A percentile compares a stretch with the other conserved stretches of the same genome.
Evolutionary conservation across 2,329 filamentous ascomycete species (phyloP).

Genomic region (Coleophoma cylindrospora): DNA sequence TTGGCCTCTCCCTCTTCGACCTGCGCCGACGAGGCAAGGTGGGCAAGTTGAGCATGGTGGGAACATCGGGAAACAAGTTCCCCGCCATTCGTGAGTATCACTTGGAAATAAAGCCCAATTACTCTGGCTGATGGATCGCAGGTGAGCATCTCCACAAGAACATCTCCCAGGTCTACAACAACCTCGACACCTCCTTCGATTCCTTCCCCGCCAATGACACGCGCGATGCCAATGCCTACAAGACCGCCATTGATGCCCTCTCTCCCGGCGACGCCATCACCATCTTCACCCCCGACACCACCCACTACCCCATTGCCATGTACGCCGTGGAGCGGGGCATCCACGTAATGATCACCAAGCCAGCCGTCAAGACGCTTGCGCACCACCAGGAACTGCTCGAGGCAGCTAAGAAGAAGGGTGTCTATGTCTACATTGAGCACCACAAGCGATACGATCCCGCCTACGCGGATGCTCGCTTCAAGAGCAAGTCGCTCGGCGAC

Average conservation of each 20-base stretch:
- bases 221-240: slow-evolving; percentile 78
- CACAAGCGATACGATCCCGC: slow-evolving; percentile 95
- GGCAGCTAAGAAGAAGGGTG: slow-evolving; percentile 66
- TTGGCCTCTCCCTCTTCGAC: slow-evolving; percentile 85
- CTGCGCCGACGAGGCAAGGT: slow-evolving; percentile 86
- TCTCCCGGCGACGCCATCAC: slow-evolving; percentile 83
- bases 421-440: slow-evolving; percentile 92
- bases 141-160: slow-evolving; percentile 82
- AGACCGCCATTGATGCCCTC: slow-evolving; percentile 79
- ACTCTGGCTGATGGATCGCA: slow-evolving; percentile 26
- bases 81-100: slow-evolving; percentile 71
- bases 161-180: slow-evolving; percentile 83
- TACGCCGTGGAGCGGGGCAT: slow-evolving; percentile 86
- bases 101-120: background rate
- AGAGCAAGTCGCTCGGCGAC: slow-evolving; percentile 73
- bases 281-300: slow-evolving; percentile 92
- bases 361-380: slow-evolving; percentile 77
- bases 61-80: slow-evolving; percentile 83
- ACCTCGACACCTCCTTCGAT: slow-evolving; percentile 78
- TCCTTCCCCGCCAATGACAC: slow-evolving; percentile 74
- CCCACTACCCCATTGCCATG: slow-evolving; percentile 85
- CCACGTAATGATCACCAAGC: slow-evolving; percentile 92
- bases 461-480: slow-evolving; percentile 80
- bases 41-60: slow-evolving; percentile 80
- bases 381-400: slow-evolving; percentile 75